Percentiles rank a stretch among this genome's conserved stretches.
Conservation (phyloP, 371 early-diverging fungal species). For the Mortierella sp. region DNA sequence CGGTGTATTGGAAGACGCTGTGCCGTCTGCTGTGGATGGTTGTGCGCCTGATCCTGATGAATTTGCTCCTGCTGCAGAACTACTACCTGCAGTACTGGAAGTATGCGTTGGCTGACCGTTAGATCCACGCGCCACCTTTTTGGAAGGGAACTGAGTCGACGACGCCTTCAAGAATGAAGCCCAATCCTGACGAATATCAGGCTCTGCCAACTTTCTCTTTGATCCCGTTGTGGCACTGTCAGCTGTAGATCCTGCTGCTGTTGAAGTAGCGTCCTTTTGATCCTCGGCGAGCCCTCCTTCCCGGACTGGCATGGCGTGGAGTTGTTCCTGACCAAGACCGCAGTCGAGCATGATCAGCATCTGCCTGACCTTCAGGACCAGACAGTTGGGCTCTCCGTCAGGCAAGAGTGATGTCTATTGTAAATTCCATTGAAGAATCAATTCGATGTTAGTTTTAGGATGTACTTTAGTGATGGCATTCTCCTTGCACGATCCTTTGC, state of each 20-base stretch:
- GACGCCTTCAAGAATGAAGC: conserved; percentile 48
- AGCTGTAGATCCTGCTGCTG: not conserved
- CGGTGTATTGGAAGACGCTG: not conserved
- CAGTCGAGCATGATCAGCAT: conserved; percentile 58
- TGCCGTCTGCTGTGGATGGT: not conserved
- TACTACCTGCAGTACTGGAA: not conserved
- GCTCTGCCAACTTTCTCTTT: conserved; percentile 17
- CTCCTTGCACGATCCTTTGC: too few species aligned
- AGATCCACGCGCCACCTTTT: conserved; percentile 33
- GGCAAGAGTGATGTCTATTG: conserved; percentile 52
- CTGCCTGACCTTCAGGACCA: conserved; percentile 52
- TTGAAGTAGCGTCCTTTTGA: conserved; percentile 7
- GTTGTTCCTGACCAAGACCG: conserved; percentile 51
- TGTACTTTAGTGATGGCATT: not conserved
- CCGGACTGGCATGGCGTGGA: conserved; percentile 53
- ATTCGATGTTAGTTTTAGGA: not conserved
- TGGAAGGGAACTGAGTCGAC: conserved; percentile 17
- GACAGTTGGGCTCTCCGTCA: conserved; percentile 57
- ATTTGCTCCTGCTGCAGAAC: not conserved
- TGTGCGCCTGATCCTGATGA: not conserved
- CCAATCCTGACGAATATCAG: conserved; percentile 53
- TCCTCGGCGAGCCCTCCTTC: conserved; percentile 47
- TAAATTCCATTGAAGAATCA: not conserved
- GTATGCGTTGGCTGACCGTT: not conserved
- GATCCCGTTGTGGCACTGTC: conserved; percentile 4